Percentiles rank a stretch among this genome's conserved stretches.
Conservation (phyloP, 768 basidiomycete genomes). For the Tephrocybe sp. region DNA sequence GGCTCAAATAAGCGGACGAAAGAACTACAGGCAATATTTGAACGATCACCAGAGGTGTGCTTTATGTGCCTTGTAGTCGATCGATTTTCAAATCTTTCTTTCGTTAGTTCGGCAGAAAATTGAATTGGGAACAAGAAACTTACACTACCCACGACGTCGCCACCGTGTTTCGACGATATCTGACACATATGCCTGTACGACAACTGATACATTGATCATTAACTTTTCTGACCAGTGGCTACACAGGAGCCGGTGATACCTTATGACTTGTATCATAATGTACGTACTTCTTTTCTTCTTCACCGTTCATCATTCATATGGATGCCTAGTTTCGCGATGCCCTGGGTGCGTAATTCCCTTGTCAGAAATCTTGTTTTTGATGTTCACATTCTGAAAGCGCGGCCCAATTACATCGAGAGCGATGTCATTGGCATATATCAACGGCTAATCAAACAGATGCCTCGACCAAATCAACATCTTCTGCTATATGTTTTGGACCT, state of each 20-base stretch:
- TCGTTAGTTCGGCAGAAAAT: slow-evolving; percentile 83
- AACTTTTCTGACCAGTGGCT: slow-evolving; percentile 7
- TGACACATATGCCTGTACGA: slow-evolving; percentile 95
- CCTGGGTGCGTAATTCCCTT: slow-evolving; percentile 48
- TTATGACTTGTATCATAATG: slow-evolving; percentile 81
- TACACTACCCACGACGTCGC: slow-evolving; percentile 98
- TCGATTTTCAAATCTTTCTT: neutral
- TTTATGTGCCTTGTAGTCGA: slow-evolving; percentile 7
- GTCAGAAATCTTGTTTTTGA: neutral
- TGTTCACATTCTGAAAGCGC: slow-evolving; percentile 41
- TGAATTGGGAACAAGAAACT: slow-evolving; percentile 85
- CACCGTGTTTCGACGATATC: slow-evolving; percentile 92
- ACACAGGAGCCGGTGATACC: slow-evolving; percentile 92
- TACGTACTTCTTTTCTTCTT: slow-evolving; percentile 40
- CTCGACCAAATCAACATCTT: slow-evolving; percentile 91
- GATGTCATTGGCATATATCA: slow-evolving; percentile 81
- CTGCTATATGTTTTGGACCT: slow-evolving; percentile 96
- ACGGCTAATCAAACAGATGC: slow-evolving; percentile 79
- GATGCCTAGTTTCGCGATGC: slow-evolving; percentile 71
- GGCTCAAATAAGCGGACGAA: slow-evolving; percentile 97
- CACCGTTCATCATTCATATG: slow-evolving; percentile 16
- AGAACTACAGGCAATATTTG: slow-evolving; percentile 89
- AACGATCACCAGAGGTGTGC: slow-evolving; percentile 80
- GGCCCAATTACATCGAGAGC: slow-evolving; percentile 65
- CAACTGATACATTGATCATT: neutral